phyloP scores from a whole-genome alignment of 176 grass and related monocot genomes.

The Eleusine indica region DNA sequence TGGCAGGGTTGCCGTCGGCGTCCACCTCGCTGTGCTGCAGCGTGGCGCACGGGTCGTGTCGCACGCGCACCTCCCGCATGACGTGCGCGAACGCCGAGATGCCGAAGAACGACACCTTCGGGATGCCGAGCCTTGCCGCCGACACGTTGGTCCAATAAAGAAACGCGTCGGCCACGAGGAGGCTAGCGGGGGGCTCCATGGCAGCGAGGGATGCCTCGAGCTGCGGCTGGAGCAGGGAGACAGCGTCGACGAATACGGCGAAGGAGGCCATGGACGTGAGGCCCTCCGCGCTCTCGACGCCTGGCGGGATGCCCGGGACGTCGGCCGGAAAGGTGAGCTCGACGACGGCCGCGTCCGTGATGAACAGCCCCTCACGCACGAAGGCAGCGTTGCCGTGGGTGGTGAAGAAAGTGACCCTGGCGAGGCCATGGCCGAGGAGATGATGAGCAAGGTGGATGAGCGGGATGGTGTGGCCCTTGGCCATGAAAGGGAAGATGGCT shows the following conservation, averaged over 20 bases:
- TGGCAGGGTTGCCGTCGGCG: slow-evolving; percentile 16
- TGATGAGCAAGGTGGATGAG: slow-evolving; percentile 58
- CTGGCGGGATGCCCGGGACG: slow-evolving; percentile 36
- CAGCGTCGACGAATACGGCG: slow-evolving; percentile 38
- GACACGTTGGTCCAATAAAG: slow-evolving; percentile 49
- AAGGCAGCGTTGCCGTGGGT: slow-evolving; percentile 60
- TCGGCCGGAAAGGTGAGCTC: slow-evolving; percentile 52
- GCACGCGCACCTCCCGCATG: slow-evolving; percentile 7
- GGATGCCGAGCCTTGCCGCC: slow-evolving; percentile 45
- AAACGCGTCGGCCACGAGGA: slow-evolving; percentile 65
- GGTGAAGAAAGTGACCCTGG: slow-evolving; percentile 67
- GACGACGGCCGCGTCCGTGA: slow-evolving; percentile 33
- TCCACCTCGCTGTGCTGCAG: slow-evolving; percentile 20
- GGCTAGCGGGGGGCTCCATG: slow-evolving; percentile 30
- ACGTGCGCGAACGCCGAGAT: slow-evolving; percentile 51
- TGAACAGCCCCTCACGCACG: slow-evolving; percentile 45
- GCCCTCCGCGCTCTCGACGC: slow-evolving; percentile 63
- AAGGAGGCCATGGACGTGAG: slow-evolving; percentile 54
- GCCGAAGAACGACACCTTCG: slow-evolving; percentile 45
- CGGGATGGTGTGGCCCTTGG: slow-evolving; percentile 75
- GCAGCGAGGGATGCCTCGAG: slow-evolving; percentile 38
- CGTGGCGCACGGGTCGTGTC: slow-evolving; percentile 41
- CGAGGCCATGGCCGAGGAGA: slow-evolving; percentile 49
- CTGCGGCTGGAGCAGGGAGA: slow-evolving; percentile 41
- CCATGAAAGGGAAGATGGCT: slow-evolving; percentile 69